Evolutionary conservation across 177 flowering plant genomes (phyloP), one percentile per base, ranked within the genome.

Genomic region (Vitis hybrid): DNA sequence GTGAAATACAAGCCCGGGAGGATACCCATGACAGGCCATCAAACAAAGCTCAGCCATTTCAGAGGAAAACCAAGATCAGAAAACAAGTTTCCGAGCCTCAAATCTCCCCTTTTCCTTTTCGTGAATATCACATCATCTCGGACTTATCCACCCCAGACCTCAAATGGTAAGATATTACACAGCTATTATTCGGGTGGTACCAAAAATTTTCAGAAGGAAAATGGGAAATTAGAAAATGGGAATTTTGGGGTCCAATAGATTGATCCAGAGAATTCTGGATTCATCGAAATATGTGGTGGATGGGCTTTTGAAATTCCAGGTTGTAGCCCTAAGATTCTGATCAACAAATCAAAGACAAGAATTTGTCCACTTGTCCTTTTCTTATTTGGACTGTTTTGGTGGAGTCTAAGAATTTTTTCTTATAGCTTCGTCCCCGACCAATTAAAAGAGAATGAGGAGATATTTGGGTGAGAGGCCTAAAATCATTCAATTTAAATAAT

Each of bases 11-110:
- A 80, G 51, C 13, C 82, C 85, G 66, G 82, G 69, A 69, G 69
- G 82, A 69, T 62, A 75, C 6, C 78, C 79, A 69, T 80, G 81
- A 65, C 86, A 90, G 56, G 95, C 90, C 92, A 86, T 83, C 65
- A 81, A 61, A 72, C 84, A 84, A 51, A 85, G 78, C 75, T 79
- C 65, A 5, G 51, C 76, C 82, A 78, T 78, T 14, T 26, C 52
- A 6, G 59, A 75, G 68, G 69, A 69, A 72, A 82, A 77, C 78
- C 77, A 81, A 77, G 79, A 20, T 77, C 76, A 70, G 70, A 71
- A 73, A 61, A 49, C 62, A 57, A 58, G 15, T n/a, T 61, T 56
- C 76, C 29, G 68, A 63, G 11, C 54, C 50, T 68, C 50, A 68
- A 76, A 59, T 65, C 56, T 56, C 74, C 53, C 15, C 3, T 18